phyloP scores from a whole-genome alignment of 805 yeast species.

The Brettanomyces custersianus region DNA sequence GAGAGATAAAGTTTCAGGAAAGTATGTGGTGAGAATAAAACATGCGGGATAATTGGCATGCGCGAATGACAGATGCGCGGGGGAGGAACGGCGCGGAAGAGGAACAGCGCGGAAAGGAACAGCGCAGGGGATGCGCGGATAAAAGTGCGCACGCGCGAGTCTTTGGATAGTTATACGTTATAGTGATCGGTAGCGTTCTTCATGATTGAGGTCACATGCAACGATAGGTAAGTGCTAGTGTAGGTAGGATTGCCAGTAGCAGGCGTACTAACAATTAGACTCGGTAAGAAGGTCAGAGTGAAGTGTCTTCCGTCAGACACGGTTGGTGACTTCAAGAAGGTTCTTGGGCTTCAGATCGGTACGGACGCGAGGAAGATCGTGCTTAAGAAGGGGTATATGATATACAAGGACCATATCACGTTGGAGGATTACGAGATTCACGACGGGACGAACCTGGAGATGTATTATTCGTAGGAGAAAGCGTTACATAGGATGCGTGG shows the following conservation, averaged over 20 bases:
- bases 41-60: no score
- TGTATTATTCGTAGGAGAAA: constrained; percentile 50
- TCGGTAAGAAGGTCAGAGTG: constrained; percentile 82
- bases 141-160: no score
- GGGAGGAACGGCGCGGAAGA: no score
- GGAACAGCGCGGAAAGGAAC: no score
- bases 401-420: constrained; percentile 81
- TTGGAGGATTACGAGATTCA: constrained; percentile 93
- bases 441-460: constrained; percentile 78
- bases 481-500: background rate
- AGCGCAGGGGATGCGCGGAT: no score
- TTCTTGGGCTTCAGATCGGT: constrained; percentile 77
- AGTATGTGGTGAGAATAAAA: no score
- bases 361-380: constrained; percentile 56
- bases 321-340: constrained; percentile 82
- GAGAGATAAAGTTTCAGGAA: no score
- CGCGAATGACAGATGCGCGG: no score
- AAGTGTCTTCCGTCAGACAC: constrained; percentile 82
- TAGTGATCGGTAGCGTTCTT: no score
- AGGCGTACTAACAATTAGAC: constrained; percentile 28
- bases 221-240: constrained; percentile 42
- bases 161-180: no score
- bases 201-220: constrained; percentile 71
- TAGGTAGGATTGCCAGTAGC: constrained; percentile 2
- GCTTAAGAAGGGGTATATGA: constrained; percentile 77